These are phyloP conservation scores for Chlorella vulgaris DNA, from an alignment of 139 green algal genomes.

Conservation along the genomic window DNA sequence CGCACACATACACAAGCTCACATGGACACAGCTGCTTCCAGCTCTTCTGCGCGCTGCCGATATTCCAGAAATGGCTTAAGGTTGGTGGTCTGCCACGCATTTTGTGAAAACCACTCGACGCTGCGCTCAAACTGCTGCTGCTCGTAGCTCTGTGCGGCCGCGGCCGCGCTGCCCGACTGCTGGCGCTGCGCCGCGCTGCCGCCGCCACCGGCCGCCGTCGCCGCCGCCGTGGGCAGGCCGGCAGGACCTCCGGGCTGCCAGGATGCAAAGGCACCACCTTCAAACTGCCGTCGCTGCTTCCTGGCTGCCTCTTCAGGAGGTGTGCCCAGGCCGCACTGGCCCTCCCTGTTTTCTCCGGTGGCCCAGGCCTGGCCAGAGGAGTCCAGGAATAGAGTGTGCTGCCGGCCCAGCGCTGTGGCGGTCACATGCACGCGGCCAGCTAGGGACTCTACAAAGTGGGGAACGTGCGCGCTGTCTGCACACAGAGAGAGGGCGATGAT, in stretches of 20 bases:
- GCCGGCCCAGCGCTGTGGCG: constrained; percentile 55
- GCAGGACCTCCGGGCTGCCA: background rate
- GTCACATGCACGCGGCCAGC: constrained; percentile 54
- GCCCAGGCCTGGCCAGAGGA: constrained; percentile 49
- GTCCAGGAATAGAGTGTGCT: constrained; percentile 74
- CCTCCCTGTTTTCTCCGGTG: constrained; percentile 68
- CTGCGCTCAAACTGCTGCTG: constrained; percentile 18
- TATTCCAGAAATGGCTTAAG: constrained; percentile 35
- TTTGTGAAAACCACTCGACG: background rate
- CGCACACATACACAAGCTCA: no score
- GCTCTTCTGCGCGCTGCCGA: background rate
- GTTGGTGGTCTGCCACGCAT: constrained; percentile 13
- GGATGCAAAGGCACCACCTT: background rate
- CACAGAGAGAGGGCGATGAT: background rate
- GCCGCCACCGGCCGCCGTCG: background rate
- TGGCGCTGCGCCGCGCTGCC: background rate
- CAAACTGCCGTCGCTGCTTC: constrained; percentile 57
- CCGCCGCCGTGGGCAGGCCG: background rate
- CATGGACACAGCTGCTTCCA: constrained; percentile 23
- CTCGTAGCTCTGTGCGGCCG: constrained; percentile 9
- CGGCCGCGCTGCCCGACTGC: background rate
- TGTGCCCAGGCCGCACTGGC: constrained; percentile 62
- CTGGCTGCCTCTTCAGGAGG: constrained; percentile 58
- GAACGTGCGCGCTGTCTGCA: constrained; percentile 5
- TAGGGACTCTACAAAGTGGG: constrained; percentile 58